Percentiles rank a stretch among this genome's conserved stretches.
Conservation (phyloP, 805 yeast genomes). For the Torulaspora indica region DNA sequence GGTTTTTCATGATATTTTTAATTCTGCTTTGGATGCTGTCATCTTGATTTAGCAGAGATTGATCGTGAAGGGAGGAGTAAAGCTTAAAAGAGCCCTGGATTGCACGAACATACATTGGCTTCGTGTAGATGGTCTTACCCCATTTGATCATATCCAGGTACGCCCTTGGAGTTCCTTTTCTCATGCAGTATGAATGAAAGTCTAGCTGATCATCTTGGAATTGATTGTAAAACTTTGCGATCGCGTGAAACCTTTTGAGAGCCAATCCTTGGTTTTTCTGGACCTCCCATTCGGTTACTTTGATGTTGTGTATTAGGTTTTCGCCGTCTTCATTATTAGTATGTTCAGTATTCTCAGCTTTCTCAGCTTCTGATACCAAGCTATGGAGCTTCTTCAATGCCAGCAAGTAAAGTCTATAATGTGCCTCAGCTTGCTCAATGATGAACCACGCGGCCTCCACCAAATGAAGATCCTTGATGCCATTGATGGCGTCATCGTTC, state of each 20-base stretch:
- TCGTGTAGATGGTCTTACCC: constrained; percentile 70
- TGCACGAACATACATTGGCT: constrained; percentile 70
- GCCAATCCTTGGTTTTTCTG: constrained; percentile 62
- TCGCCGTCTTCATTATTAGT: constrained; percentile 28
- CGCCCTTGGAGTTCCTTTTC: constrained; percentile 85
- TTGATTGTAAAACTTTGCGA: constrained; percentile 62
- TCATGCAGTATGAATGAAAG: constrained; percentile 87
- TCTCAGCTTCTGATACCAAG: constrained; percentile 15
- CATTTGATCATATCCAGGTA: constrained; percentile 72
- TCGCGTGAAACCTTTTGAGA: constrained; percentile 67
- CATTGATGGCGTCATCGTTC: constrained; percentile 75
- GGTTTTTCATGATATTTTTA: constrained; percentile 22
- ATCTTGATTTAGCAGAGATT: constrained; percentile 11
- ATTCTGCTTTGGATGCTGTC: constrained; percentile 13
- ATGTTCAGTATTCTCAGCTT: constrained; percentile 7
- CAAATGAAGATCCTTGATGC: constrained; percentile 76
- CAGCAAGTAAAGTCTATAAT: constrained; percentile 51
- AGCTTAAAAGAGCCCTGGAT: constrained; percentile 58
- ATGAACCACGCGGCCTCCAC: constrained; percentile 94
- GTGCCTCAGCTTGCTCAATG: constrained; percentile 79
- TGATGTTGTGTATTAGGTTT: constrained; percentile 29
- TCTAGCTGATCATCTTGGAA: constrained; percentile 84
- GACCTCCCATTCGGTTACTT: constrained; percentile 42
- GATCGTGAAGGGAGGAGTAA: constrained; percentile 41
- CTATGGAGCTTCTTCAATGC: constrained; percentile 24